Evolutionary conservation across 2,329 filamentous ascomycete species (phyloP).

Genomic region (Fusarium sp.): DNA sequence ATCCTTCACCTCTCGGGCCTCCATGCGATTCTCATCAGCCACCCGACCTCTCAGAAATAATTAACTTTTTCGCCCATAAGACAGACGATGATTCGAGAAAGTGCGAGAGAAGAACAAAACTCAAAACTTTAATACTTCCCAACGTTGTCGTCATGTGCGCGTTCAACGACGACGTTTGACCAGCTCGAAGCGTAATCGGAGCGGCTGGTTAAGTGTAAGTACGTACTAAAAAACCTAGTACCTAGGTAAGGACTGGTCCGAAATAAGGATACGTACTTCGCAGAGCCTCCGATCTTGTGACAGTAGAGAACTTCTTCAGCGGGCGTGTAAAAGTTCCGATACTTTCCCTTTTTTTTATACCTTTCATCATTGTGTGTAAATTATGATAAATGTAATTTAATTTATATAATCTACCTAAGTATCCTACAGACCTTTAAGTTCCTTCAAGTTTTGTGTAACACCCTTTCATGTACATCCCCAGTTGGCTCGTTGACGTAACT

Average conservation of each 20-base stretch:
- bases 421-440: too few relatives aligned
- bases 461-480: too few relatives aligned
- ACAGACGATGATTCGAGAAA: slow-evolving; percentile 5
- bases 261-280: slow-evolving; percentile 15
- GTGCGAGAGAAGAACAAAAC: neutral
- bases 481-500: too few relatives aligned
- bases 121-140: neutral
- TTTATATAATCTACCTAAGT: too few relatives aligned
- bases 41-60: slow-evolving; percentile 13
- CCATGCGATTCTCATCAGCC: slow-evolving; percentile 12
- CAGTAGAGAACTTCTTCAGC: too few relatives aligned
- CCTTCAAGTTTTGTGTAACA: too few relatives aligned
- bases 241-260: slow-evolving; percentile 32
- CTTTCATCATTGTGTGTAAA: too few relatives aligned
- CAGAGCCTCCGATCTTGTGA: neutral
- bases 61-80: slow-evolving; percentile 9
- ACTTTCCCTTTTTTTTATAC: too few relatives aligned
- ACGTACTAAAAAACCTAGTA: slow-evolving; percentile 11
- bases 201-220: slow-evolving; percentile 21
- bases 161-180: slow-evolving; percentile 12
- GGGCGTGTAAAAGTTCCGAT: too few relatives aligned
- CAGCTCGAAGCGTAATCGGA: slow-evolving; percentile 1
- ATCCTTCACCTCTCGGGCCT: slow-evolving; percentile 22
- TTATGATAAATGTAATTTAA: too few relatives aligned
- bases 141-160: slow-evolving; percentile 9